Conservation (phyloP, 2,329 filamentous ascomycete genomes). For the Aspergillus aculeatinus region DNA sequence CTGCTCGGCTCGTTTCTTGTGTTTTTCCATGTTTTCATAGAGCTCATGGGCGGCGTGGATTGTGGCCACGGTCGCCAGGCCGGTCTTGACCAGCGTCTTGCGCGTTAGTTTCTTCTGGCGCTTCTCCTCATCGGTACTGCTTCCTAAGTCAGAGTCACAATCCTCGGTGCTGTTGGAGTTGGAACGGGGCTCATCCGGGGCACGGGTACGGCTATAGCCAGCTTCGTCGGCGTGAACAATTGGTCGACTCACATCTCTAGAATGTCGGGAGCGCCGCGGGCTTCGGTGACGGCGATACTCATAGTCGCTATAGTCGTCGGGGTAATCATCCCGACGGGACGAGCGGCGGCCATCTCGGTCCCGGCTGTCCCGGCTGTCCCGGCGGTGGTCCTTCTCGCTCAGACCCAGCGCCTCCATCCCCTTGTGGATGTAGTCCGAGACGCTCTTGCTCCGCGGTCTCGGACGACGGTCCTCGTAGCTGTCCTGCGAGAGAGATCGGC, state of each 20-base stretch:
- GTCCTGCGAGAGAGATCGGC: constrained; percentile 53
- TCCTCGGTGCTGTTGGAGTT: constrained; percentile 26
- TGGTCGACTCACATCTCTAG: constrained; percentile 47
- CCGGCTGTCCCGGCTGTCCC: constrained; percentile 34
- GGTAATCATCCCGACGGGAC: constrained; percentile 35
- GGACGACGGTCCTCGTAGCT: constrained; percentile 51
- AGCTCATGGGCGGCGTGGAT: constrained; percentile 68
- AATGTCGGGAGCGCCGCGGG: constrained; percentile 32
- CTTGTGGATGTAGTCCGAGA: constrained; percentile 46
- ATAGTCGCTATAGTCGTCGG: constrained; percentile 43
- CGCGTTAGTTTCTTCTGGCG: constrained; percentile 63
- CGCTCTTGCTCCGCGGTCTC: constrained; percentile 47
- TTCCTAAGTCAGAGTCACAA: constrained; percentile 54
- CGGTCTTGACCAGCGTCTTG: constrained; percentile 65
- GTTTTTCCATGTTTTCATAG: constrained; percentile 63
- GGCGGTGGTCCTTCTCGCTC: constrained; percentile 29
- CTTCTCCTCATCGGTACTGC: constrained; percentile 63
- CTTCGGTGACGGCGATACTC: constrained; percentile 31
- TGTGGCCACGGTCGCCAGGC: constrained; percentile 66
- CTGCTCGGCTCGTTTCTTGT: constrained; percentile 59
- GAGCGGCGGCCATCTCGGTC: constrained; percentile 26
- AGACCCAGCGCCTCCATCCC: constrained; percentile 48
- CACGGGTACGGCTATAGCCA: constrained; percentile 11
- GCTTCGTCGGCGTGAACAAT: constrained; percentile 21
- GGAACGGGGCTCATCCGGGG: constrained; percentile 10